These are phyloP conservation scores for Podila minutissima DNA, from an alignment of 192 early-diverging fungal species.

Conservation along the genomic window DNA sequence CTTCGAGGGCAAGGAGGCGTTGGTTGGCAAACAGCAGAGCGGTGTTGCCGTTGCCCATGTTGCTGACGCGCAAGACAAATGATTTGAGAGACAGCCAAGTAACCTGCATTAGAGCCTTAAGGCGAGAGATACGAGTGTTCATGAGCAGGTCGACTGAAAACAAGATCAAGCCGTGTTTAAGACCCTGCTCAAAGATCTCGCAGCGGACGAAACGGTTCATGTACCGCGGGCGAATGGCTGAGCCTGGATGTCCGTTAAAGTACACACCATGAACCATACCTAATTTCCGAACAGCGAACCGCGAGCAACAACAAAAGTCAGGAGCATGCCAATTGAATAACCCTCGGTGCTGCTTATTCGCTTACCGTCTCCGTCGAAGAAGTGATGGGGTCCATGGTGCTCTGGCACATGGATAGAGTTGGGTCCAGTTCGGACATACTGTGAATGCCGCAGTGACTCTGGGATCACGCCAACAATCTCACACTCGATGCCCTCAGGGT, in stretches of 20 bases:
- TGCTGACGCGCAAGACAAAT: constrained; percentile 6
- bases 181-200: constrained; percentile 23
- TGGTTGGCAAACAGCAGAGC: constrained; percentile 18
- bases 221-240: constrained; percentile 24
- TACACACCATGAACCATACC: constrained; percentile 48
- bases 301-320: neutral
- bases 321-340: neutral
- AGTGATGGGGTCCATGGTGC: constrained; percentile 23
- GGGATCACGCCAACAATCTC: constrained; percentile 32
- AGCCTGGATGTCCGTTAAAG: constrained; percentile 23
- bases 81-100: constrained; percentile 14
- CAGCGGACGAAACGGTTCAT: constrained; percentile 43
- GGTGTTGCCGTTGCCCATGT: constrained; percentile 25
- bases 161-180: constrained; percentile 10
- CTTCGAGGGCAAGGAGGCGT: constrained; percentile 28
- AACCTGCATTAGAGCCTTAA: neutral
- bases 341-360: too few relatives aligned
- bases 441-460: constrained; percentile 27
- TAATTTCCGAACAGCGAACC: neutral
- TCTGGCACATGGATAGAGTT: constrained; percentile 26
- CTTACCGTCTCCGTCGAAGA: constrained; percentile 42
- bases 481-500: constrained; percentile 41
- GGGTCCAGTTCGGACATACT: constrained; percentile 44
- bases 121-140: constrained; percentile 1
- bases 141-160: constrained; percentile 17